A percentile compares a stretch with the other conserved stretches of the same genome.
Evolutionary conservation across 352 stramenopile genomes (phyloP).

Genomic region (Pythium angustatum): DNA sequence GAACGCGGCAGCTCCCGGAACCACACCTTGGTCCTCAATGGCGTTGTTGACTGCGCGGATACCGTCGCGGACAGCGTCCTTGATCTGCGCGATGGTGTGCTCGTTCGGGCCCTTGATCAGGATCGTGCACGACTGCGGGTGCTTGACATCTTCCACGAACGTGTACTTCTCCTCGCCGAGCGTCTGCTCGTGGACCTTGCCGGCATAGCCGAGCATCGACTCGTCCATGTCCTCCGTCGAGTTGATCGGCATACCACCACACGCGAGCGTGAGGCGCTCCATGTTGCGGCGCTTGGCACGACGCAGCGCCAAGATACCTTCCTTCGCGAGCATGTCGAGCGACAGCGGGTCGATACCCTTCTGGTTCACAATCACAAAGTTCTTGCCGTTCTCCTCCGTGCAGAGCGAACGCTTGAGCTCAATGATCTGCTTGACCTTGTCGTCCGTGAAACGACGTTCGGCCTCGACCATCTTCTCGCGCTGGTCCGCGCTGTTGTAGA

Average conservation of each 20-base stretch:
- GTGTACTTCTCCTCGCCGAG: slow-evolving; percentile 99
- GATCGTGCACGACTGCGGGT: slow-evolving; percentile 97
- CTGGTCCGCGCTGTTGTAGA: slow-evolving; percentile 98
- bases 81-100: slow-evolving; percentile 98
- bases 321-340: slow-evolving; percentile 99
- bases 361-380: slow-evolving; percentile 99
- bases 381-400: slow-evolving; percentile 94
- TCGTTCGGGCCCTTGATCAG: slow-evolving; percentile 98
- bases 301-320: slow-evolving; percentile 97
- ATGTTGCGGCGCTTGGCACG: slow-evolving; percentile 99
- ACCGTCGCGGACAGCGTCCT: slow-evolving; percentile 98
- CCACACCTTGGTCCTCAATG: slow-evolving; percentile 95
- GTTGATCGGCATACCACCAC: slow-evolving; percentile 98
- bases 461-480: slow-evolving; percentile 97
- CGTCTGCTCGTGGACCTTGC: slow-evolving; percentile 97
- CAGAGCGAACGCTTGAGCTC: slow-evolving; percentile 98
- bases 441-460: slow-evolving; percentile 95
- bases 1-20: slow-evolving; percentile 96
- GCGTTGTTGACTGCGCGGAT: slow-evolving; percentile 98
- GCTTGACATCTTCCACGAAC: slow-evolving; percentile 98
- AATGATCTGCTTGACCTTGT: slow-evolving; percentile 97
- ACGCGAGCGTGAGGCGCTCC: slow-evolving; percentile 99
- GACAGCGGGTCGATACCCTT: slow-evolving; percentile 99
- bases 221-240: slow-evolving; percentile 97
- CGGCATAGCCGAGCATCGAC: slow-evolving; percentile 95